Evolutionary conservation across 1,284 basidiomycete genomes (phyloP), one percentile per base, ranked within the genome.

Genomic region (Golubevia sp.): DNA sequence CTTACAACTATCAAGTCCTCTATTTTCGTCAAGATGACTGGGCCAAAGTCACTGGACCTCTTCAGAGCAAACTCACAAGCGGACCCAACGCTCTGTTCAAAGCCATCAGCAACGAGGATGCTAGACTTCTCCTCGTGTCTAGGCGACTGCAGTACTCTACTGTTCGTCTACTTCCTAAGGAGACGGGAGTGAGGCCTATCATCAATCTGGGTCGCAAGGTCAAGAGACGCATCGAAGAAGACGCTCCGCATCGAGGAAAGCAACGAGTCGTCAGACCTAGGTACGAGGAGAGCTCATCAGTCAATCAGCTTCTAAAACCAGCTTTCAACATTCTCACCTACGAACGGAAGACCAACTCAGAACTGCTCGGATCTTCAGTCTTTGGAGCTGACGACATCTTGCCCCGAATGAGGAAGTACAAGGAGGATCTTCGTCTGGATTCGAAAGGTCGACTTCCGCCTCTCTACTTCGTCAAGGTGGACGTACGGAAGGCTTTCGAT

Each of bases 11-110:
- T 70, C 89, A 90, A 57, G 88, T 94, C 0, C 85, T 98, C 0
- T 99, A 96, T 83, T 99, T 97, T 79, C 88, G 93, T 6, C 94
- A 97, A 63, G 93, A 95, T 62, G 94, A 96, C 71, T 99, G 97
- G 97, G 86, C 25, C 4, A 50, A 54, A 56, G 11, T 34, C 30
- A 48, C n/a, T n/a, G 18, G 6, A 5, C 21, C 55, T 4, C 18
- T 4, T 38, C 24, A 56, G n/a, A 0, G 15, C 63, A 93, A 91
- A 70, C 77, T 27, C 89, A 92, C 3, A 25, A 67, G 4, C 53
- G 48, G n/a, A 34, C 24, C 8, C 44, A n/a, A 1, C n/a, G 24
- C 13, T 5, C 56, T 72, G 23, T 81, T 80, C 49, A 70, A 73
- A 56, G 63, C 66, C 13, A 13, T 76, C 38, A 64, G 66, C 6